Conservation (phyloP, 148 eudicot genomes). For the Vaccinium macrocarpon region DNA sequence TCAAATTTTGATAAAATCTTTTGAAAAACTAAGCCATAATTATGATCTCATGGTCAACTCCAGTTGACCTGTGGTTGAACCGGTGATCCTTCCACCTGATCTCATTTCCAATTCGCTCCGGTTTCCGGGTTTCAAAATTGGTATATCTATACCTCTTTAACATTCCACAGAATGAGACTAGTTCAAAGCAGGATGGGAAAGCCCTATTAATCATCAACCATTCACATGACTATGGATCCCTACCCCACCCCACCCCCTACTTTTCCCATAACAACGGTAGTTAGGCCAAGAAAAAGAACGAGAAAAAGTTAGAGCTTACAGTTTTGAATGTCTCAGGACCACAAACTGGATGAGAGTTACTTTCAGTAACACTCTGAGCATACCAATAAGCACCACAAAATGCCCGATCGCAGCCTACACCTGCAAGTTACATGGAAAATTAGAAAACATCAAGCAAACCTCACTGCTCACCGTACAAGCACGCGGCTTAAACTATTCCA, state of each 20-base stretch:
- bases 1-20: too few species aligned
- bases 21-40: too few species aligned
- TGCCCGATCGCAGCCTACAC: conserved; percentile 87
- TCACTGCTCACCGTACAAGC: not conserved
- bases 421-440: conserved; percentile 34
- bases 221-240: not conserved
- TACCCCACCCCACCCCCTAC: not conserved
- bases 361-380: conserved; percentile 42
- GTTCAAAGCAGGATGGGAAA: not conserved
- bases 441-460: not conserved
- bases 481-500: not conserved
- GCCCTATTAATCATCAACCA: not conserved
- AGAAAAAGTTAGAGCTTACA: conserved; percentile 38
- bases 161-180: not conserved
- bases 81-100: too few species aligned
- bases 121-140: too few species aligned
- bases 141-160: not conserved
- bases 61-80: too few species aligned
- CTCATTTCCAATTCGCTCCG: too few species aligned
- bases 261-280: not conserved
- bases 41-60: too few species aligned
- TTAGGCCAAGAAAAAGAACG: not conserved
- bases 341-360: conserved; percentile 56
- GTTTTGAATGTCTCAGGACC: conserved; percentile 62
- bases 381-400: conserved; percentile 95